Evolutionary conservation across 805 yeast genomes (phyloP).

Genomic region (Metschnikowia colocasiae): DNA sequence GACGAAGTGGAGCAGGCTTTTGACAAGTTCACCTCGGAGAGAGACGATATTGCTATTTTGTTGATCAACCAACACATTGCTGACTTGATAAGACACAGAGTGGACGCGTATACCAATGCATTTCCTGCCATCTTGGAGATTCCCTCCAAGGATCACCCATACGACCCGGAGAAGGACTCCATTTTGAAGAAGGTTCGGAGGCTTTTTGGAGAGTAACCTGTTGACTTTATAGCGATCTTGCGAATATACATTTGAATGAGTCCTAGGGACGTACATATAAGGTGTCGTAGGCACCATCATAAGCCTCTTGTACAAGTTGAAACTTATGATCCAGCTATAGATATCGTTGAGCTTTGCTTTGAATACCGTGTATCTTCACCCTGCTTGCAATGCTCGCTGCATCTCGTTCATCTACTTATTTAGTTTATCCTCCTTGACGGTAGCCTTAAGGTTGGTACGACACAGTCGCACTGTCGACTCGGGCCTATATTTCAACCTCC

Average conservation of each 20-base stretch:
- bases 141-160: constrained; percentile 98
- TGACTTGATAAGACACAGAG: constrained; percentile 75
- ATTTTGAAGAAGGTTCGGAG: constrained; percentile 92
- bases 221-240: neutral
- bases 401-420: no score
- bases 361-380: no score
- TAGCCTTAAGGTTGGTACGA: neutral
- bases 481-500: constrained; percentile 14
- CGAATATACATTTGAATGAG: constrained; percentile 1
- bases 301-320: neutral
- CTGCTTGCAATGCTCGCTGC: no score
- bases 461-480: constrained; percentile 5
- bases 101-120: constrained; percentile 82
- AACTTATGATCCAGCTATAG: neutral
- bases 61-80: constrained; percentile 94
- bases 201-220: constrained; percentile 80
- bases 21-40: constrained; percentile 60
- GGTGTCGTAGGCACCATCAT: neutral
- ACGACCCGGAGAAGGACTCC: constrained; percentile 97
- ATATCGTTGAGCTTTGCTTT: no score
- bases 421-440: no score
- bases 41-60: constrained; percentile 90
- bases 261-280: neutral
- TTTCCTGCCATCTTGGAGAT: constrained; percentile 96
- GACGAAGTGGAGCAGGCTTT: constrained; percentile 76